Evolutionary conservation across 1,139 yeast genomes (phyloP).

Genomic region (Saccharomycopsis hybrid): DNA sequence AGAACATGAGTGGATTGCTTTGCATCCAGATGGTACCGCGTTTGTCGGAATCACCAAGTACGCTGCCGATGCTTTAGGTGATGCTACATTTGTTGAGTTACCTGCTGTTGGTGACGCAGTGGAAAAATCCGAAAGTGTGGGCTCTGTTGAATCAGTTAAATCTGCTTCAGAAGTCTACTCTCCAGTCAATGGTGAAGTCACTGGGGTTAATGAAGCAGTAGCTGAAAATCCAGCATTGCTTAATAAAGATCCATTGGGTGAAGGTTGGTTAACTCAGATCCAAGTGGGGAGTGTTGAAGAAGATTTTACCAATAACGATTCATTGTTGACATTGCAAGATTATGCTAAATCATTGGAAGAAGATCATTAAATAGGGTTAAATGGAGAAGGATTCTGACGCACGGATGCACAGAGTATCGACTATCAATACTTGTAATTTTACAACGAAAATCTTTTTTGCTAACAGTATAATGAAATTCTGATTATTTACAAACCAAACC

Average conservation of each 20-base stretch:
- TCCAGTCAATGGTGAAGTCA: slow-evolving; percentile 74
- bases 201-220: slow-evolving; percentile 63
- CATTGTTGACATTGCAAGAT: slow-evolving; percentile 39
- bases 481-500: no score
- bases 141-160: slow-evolving; percentile 92
- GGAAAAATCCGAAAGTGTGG: slow-evolving; percentile 74
- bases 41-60: slow-evolving; percentile 90
- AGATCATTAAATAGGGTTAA: slow-evolving; percentile 27
- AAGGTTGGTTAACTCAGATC: slow-evolving; percentile 87
- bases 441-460: no score
- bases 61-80: slow-evolving; percentile 98
- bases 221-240: slow-evolving; percentile 70
- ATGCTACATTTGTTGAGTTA: slow-evolving; percentile 88
- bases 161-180: slow-evolving; percentile 89
- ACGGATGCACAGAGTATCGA: no score
- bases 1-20: slow-evolving; percentile 96
- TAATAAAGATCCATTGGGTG: slow-evolving; percentile 86
- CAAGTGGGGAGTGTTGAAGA: slow-evolving; percentile 37
- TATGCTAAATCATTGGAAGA: slow-evolving; percentile 62
- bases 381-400: no score
- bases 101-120: slow-evolving; percentile 69
- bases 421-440: no score
- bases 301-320: slow-evolving; percentile 20
- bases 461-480: no score
- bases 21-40: slow-evolving; percentile 74